Evolutionary conservation across 306 rosid species (phyloP).

Genomic region (Lotus japonicus): DNA sequence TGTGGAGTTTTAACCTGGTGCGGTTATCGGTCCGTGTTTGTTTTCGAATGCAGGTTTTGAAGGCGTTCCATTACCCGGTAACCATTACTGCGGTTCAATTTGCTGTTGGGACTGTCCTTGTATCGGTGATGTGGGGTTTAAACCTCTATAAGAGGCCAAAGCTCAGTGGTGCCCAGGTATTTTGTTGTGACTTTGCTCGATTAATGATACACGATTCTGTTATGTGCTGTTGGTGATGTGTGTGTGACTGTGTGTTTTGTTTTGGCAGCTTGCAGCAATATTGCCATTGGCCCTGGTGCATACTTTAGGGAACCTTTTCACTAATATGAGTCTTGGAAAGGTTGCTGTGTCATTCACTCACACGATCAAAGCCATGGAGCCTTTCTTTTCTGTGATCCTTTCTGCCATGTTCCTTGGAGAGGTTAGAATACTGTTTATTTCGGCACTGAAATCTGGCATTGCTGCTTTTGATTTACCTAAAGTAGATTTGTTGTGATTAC

Average conservation of each 20-base stretch:
- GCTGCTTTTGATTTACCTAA: not conserved
- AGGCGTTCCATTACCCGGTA: conserved; percentile 64
- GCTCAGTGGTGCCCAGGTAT: conserved; percentile 66
- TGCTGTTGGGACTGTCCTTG: conserved; percentile 72
- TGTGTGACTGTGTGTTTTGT: not conserved
- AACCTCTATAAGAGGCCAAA: conserved; percentile 85
- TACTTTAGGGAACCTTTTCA: conserved; percentile 91
- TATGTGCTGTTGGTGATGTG: not conserved
- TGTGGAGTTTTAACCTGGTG: not conserved
- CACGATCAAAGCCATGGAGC: conserved; percentile 97
- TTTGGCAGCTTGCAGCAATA: conserved; percentile 69
- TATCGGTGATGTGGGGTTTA: conserved; percentile 68
- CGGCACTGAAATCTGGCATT: not conserved
- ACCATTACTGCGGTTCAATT: conserved; percentile 69
- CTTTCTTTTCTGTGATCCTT: conserved; percentile 90
- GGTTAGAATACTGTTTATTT: conserved; percentile 35
- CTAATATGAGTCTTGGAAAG: conserved; percentile 97
- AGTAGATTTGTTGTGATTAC: not conserved
- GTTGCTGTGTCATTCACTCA: conserved; percentile 98
- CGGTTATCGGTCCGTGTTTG: not conserved
- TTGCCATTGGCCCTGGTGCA: conserved; percentile 81
- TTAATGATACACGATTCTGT: not conserved
- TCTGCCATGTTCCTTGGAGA: conserved; percentile 95
- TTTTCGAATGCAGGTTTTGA: conserved; percentile 73
- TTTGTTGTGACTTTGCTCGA: not conserved